A percentile compares a stretch with the other conserved stretches of the same genome.
Evolutionary conservation across 1,284 basidiomycete genomes (phyloP).

Genomic region (Trichosporon sp.): DNA sequence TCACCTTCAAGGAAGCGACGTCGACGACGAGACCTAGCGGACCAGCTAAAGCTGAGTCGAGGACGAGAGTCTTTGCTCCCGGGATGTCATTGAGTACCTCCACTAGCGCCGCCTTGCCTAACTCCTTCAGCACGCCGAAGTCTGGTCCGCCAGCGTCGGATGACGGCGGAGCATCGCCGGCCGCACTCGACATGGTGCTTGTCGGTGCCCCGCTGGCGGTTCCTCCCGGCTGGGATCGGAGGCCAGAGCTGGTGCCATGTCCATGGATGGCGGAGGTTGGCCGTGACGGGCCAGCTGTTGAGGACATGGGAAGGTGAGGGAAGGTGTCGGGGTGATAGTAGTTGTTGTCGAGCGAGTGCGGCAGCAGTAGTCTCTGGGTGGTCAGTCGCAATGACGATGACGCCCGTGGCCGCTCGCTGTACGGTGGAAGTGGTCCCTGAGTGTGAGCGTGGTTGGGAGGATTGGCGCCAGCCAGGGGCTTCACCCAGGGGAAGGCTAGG

Average conservation of each 20-base stretch:
- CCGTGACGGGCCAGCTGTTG: slow-evolving; percentile 20
- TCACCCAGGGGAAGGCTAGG: too few relatives aligned
- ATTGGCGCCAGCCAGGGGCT: too few relatives aligned
- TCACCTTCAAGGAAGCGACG: slow-evolving; percentile 81
- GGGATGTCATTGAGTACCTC: slow-evolving; percentile 85
- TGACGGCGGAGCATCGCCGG: slow-evolving; percentile 32
- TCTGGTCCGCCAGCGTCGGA: slow-evolving; percentile 51
- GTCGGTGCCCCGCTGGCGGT: neutral
- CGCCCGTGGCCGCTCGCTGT: too few relatives aligned
- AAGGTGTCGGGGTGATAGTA: neutral
- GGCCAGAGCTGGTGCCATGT: neutral
- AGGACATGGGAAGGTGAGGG: too few relatives aligned
- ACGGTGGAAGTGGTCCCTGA: neutral
- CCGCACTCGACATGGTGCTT: slow-evolving; percentile 31
- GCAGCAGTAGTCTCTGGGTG: neutral
- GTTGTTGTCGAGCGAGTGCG: neutral
- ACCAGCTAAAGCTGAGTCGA: slow-evolving; percentile 81
- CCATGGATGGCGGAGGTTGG: slow-evolving; percentile 26
- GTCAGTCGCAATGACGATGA: neutral
- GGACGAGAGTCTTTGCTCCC: slow-evolving; percentile 90
- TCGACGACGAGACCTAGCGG: slow-evolving; percentile 90
- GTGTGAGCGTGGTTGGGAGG: too few relatives aligned
- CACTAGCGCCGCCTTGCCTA: slow-evolving; percentile 67
- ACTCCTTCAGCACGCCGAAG: slow-evolving; percentile 64
- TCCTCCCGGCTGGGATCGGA: neutral